A percentile compares a stretch with the other conserved stretches of the same genome.
phyloP scores from a whole-genome alignment of 2,329 filamentous ascomycete species.

The Diaporthe sp. region DNA sequence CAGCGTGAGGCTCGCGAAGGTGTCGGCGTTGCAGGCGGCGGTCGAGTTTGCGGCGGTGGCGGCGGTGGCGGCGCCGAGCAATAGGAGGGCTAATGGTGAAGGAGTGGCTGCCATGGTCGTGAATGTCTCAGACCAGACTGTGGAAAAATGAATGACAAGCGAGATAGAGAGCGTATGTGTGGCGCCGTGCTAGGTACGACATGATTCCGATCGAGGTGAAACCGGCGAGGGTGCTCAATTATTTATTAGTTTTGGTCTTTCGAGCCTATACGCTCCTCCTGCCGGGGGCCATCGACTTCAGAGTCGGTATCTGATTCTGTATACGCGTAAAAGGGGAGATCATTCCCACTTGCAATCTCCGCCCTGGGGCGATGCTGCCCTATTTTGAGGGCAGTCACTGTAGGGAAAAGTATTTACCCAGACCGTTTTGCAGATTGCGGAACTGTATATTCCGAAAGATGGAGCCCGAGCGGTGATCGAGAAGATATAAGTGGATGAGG shows the following conservation, averaged over 20 bases:
- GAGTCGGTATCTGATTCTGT: neutral
- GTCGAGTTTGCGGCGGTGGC: neutral
- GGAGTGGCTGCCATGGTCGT: conserved; percentile 23
- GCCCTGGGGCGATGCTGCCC: neutral
- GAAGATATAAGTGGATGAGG: conserved; percentile 1
- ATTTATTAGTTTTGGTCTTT: neutral
- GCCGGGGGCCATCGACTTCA: neutral
- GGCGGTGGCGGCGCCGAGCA: conserved; percentile 1
- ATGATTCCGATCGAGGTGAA: neutral
- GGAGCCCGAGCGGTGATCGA: conserved; percentile 1
- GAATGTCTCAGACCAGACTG: conserved; percentile 9
- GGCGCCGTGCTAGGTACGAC: neutral
- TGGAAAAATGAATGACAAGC: neutral
- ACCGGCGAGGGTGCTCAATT: neutral
- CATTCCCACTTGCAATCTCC: conserved; percentile 11
- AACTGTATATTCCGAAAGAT: neutral
- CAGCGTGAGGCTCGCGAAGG: conserved; percentile 18
- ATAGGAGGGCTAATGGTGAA: neutral
- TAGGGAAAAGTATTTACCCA: conserved; percentile 21
- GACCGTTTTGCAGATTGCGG: neutral
- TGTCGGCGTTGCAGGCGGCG: conserved; percentile 17
- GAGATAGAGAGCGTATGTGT: neutral
- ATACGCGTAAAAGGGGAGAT: conserved; percentile 22
- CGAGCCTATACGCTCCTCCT: neutral
- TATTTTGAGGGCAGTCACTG: neutral